Percentiles rank a stretch among this genome's conserved stretches.
These are phyloP conservation scores for Aegilops speltoides DNA, from an alignment of 176 grass and related monocot genomes.

Conservation along the genomic window DNA sequence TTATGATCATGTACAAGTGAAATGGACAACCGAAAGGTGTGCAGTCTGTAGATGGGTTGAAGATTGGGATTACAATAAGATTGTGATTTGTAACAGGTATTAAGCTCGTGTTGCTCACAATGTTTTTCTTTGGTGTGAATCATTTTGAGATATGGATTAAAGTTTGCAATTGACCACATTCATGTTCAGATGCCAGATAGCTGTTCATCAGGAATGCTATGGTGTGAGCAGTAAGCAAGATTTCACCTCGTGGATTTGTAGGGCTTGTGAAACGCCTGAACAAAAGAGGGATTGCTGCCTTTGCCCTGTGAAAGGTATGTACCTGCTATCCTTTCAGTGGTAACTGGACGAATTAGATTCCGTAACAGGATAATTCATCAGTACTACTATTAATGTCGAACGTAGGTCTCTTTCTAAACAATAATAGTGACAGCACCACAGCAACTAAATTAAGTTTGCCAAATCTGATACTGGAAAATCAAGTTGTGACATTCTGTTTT, in stretches of 20 bases:
- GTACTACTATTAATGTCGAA: neutral
- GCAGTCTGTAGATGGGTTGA: constrained; percentile 99
- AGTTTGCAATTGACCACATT: constrained; percentile 23
- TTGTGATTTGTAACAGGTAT: constrained; percentile 95
- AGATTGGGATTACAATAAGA: constrained; percentile 99
- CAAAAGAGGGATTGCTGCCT: constrained; percentile 91
- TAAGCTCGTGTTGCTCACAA: neutral
- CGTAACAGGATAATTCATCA: neutral
- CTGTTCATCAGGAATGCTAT: constrained; percentile 98
- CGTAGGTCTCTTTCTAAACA: constrained; percentile 11
- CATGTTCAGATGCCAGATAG: constrained; percentile 92
- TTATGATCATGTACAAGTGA: constrained; percentile 84
- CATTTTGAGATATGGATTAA: constrained; percentile 14
- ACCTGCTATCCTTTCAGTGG: neutral
- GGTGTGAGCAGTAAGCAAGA: constrained; percentile 82
- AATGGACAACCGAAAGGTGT: constrained; percentile 98
- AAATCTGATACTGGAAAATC: constrained; percentile 16
- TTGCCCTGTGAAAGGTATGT: constrained; percentile 91
- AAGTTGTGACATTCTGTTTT: constrained; percentile 4
- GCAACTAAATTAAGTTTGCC: constrained; percentile 14
- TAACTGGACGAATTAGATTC: neutral
- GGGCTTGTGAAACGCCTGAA: constrained; percentile 81
- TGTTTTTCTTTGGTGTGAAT: neutral
- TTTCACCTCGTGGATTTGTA: constrained; percentile 96
- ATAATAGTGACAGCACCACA: neutral